phyloP scores from a whole-genome alignment of 2,329 filamentous ascomycete genomes.

The Cryphonectria japonica region DNA sequence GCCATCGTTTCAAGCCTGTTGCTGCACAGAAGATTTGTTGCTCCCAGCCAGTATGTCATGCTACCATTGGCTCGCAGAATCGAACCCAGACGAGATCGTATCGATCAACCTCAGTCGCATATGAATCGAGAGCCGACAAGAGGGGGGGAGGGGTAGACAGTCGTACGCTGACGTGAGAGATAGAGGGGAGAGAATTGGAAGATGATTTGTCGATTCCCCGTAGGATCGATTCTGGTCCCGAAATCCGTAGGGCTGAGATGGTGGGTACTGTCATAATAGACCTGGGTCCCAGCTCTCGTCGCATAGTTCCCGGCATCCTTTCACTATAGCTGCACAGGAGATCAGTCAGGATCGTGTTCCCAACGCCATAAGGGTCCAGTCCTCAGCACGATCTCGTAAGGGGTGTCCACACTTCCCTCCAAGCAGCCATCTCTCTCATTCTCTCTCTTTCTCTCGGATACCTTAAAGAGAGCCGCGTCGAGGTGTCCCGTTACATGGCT shows the following conservation, averaged over 20 bases:
- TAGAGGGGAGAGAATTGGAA: background rate
- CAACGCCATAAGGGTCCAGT: background rate
- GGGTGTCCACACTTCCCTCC: no score
- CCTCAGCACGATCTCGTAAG: background rate
- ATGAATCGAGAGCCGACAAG: background rate
- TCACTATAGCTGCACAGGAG: background rate
- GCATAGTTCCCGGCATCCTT: background rate
- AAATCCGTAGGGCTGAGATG: slow-evolving; percentile 9
- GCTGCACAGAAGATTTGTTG: background rate
- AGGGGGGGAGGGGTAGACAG: background rate
- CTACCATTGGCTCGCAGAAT: background rate
- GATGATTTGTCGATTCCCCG: background rate
- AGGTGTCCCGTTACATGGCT: background rate
- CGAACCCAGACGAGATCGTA: background rate
- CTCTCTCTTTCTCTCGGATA: no score
- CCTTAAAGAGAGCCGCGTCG: background rate
- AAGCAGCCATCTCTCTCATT: no score
- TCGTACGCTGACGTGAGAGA: background rate
- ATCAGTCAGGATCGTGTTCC: slow-evolving; percentile 5
- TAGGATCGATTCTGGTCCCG: background rate
- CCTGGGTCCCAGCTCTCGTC: background rate
- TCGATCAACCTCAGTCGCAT: background rate
- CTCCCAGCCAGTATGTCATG: background rate
- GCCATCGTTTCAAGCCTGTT: background rate
- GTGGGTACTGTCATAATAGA: background rate